Base-by-base conservation (phyloP, 768 basidiomycete species). In the Lactarius deliciosus region DNA sequence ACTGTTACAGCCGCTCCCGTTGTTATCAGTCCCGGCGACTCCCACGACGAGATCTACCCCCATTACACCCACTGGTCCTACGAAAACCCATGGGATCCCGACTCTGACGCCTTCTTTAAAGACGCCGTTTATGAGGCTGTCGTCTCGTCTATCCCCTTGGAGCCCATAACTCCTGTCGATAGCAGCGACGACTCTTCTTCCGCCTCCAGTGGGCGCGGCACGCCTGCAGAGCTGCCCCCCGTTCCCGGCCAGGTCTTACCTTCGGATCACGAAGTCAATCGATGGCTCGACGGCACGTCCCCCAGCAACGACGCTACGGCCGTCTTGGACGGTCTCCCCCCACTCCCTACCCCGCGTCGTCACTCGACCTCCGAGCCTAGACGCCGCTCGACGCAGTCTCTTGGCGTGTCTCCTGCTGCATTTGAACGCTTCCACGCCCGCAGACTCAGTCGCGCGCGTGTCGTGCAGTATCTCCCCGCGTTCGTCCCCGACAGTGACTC, bases 61-160 rank as follows among this genome's bases (percentile, higher is more conserved):
- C 55, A 47, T 34, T 69, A 69, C 38, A 22, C 28, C 57, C 63
- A 50, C 57, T 71, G 71, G 71, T 63, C 67, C 38, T 72, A 71
- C 38, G 65, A 64, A 30, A 71, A 71, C 38, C 18, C 71, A 40
- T 72, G 68, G 62, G 71, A 72, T 63, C 71, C 71, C 47, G 71
- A 72, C 58, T 66, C 64, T 0, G 71, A 72, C 22, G 70, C 71
- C 25, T 72, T 72, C 64, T 72, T 72, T 57, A 61, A 66, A 50
- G 70, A 72, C 45, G 70, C 66, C 8, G 65, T 72, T 22, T 69
- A 69, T 36, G 71, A 72, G 64, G 64, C 63, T 11, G 43, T 59
- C 30, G 60, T 72, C 50, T 54, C 69, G 6, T 30, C 38, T 11
- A 53, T 55, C 50, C 70, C 71, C 28, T 41, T 61, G 34, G 69